These are phyloP conservation scores for Stagonosporopsis tanaceti DNA, from an alignment of 2,329 filamentous ascomycete species.

Conservation along the genomic window DNA sequence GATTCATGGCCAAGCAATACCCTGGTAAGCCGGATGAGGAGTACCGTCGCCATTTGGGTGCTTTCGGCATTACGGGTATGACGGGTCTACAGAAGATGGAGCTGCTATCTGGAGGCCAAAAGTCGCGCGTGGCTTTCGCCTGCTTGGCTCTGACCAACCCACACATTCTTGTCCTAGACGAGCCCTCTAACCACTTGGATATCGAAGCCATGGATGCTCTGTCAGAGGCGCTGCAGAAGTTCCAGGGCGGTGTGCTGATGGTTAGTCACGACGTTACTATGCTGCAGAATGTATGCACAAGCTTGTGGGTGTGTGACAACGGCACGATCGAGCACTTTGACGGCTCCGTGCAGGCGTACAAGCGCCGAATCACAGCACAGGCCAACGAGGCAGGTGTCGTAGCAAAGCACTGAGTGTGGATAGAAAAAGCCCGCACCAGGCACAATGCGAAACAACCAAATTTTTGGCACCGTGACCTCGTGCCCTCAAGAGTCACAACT, in stretches of 20 bases:
- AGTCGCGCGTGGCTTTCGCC: slow-evolving; percentile 98
- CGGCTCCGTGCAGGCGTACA: slow-evolving; percentile 94
- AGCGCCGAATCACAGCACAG: slow-evolving; percentile 92
- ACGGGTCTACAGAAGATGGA: slow-evolving; percentile 97
- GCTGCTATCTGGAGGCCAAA: slow-evolving; percentile 93
- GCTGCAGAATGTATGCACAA: slow-evolving; percentile 94
- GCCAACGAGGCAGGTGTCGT: slow-evolving; percentile 89
- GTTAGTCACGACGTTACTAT: slow-evolving; percentile 99
- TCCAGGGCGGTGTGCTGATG: slow-evolving; percentile 96
- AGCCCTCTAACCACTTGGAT: slow-evolving; percentile 98
- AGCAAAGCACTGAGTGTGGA: slow-evolving; percentile 55
- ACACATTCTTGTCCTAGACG: slow-evolving; percentile 96
- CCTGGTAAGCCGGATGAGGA: slow-evolving; percentile 94
- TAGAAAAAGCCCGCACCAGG: not conserved
- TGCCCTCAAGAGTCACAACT: not conserved
- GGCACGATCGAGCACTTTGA: slow-evolving; percentile 96
- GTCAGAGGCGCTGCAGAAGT: slow-evolving; percentile 80
- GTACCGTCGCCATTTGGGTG: slow-evolving; percentile 92
- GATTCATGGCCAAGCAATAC: slow-evolving; percentile 94
- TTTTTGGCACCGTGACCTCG: not conserved
- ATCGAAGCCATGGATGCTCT: slow-evolving; percentile 99
- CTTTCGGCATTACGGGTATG: slow-evolving; percentile 86
- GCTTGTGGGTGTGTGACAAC: slow-evolving; percentile 94
- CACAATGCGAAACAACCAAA: not conserved
- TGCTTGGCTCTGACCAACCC: slow-evolving; percentile 92